Evolutionary conservation across 768 basidiomycete species (phyloP).

Genomic region (Termitomyces sp.): DNA sequence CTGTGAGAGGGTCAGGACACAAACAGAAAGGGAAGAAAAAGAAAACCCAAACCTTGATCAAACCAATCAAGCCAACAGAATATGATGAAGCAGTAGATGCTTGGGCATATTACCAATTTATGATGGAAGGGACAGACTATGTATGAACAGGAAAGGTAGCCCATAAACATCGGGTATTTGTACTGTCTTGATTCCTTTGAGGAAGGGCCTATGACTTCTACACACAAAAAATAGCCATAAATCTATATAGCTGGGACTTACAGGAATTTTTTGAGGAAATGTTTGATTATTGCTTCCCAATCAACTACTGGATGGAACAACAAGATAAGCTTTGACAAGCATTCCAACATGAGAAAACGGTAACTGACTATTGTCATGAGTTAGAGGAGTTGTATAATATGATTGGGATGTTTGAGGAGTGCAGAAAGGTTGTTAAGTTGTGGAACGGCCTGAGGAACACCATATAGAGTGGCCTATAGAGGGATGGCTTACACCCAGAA

Average conservation of each 20-base stretch:
- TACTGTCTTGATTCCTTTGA: slow-evolving; percentile 23
- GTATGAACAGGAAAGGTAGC: slow-evolving; percentile 16
- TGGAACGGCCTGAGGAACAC: not conserved
- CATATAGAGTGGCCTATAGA: slow-evolving; percentile 6
- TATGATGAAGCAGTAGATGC: slow-evolving; percentile 22
- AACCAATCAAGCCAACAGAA: slow-evolving; percentile 10
- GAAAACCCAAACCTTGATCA: not conserved
- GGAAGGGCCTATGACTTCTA: slow-evolving; percentile 28
- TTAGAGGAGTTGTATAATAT: slow-evolving; percentile 26
- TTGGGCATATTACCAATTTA: slow-evolving; percentile 18
- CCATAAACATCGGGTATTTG: slow-evolving; percentile 9
- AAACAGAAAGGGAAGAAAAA: not conserved
- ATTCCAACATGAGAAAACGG: slow-evolving; percentile 22
- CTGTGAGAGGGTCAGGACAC: rapidly evolving
- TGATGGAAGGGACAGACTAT: slow-evolving; percentile 19
- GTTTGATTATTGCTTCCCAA: no score
- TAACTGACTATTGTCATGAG: no score
- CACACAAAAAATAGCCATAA: slow-evolving; percentile 19
- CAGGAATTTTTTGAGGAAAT: slow-evolving; percentile 24
- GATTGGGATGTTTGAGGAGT: slow-evolving; percentile 17
- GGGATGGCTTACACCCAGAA: no score
- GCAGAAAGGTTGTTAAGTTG: slow-evolving; percentile 12
- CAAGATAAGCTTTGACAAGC: slow-evolving; percentile 14
- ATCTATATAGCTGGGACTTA: slow-evolving; percentile 20
- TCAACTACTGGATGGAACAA: slow-evolving; percentile 20